Evolutionary conservation across 176 grass and related monocot genomes (phyloP), one percentile per base, ranked within the genome.

Genomic region (Themeda triandra): DNA sequence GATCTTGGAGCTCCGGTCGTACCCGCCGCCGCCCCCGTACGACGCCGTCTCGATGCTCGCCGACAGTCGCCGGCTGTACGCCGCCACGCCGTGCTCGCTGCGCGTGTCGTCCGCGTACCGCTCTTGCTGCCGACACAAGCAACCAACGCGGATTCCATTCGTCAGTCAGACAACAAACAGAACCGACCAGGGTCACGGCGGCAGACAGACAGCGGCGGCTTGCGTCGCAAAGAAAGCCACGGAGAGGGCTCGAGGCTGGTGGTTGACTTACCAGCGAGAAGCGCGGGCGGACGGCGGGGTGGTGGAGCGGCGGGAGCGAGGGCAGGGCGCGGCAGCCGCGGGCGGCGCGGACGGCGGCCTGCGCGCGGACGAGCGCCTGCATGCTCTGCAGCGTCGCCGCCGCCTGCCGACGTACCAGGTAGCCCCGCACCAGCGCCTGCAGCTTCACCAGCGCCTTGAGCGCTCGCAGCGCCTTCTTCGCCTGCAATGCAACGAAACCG

Each of bases 401-500:
- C 24, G 93, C 93, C 67, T 96, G 93, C 64, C 83, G 66, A 7
- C 96, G 87, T 74, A 98, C 93, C n/a, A 98, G 82, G 85, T 98
- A 98, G 27, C 96, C 96, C 15, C 96, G 86, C 51, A 96, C 93
- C 8, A 95, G 81, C 24, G 96, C 96, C 72, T 98, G 96, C 82
- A 98, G 75, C 87, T 98, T 98, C 82, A 98, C 93, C 23, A 98
- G 80, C 13, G 93, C 89, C 91, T 94, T 98, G 6, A 98, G 91
- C 66, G 96, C 96, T 11, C 96, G 88, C 3, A 95, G 80, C 3
- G 96, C 96, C 76, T 98, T 98, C 85, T 91, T 94, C 21, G 96
- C 93, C 96, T 98, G 69, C 32, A 1, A 46, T 0, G 36, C 33
- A 71, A 33, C 46, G 5, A 17, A n/a, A n/a, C n/a, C n/a, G 33